A percentile compares a stretch with the other conserved stretches of the same genome.
Evolutionary conservation across 352 stramenopile species (phyloP).

Genomic region (Globisporangium nagaii): DNA sequence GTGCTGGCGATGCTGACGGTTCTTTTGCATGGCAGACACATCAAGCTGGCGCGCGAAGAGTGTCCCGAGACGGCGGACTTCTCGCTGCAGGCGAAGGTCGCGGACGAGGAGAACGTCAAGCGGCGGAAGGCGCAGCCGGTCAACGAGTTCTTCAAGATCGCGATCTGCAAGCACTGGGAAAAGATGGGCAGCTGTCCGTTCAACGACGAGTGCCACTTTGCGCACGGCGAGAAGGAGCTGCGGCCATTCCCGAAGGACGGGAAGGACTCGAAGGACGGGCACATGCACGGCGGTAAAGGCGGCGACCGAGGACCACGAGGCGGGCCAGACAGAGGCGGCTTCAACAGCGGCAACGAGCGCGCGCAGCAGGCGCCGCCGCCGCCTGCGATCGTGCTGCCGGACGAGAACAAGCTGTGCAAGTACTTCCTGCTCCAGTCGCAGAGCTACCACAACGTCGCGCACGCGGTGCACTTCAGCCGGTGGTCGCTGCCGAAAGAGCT

Average conservation of each 20-base stretch:
- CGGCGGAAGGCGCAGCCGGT: conserved; percentile 81
- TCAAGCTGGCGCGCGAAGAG: conserved; percentile 91
- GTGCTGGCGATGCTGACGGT: background rate
- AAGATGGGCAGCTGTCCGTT: conserved; percentile 95
- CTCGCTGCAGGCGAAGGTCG: conserved; percentile 87
- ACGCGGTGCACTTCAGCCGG: conserved; percentile 67
- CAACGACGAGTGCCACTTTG: conserved; percentile 96
- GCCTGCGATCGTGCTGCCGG: conserved; percentile 35
- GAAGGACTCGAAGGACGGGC: conserved; percentile 34
- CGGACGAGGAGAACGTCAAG: conserved; percentile 88
- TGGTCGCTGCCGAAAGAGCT: conserved; percentile 54
- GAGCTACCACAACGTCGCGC: conserved; percentile 80
- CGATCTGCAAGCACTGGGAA: conserved; percentile 96
- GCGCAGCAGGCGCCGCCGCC: conserved; percentile 4
- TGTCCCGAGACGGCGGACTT: conserved; percentile 93
- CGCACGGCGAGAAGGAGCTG: conserved; percentile 93
- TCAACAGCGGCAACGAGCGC: background rate
- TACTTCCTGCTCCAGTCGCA: conserved; percentile 80
- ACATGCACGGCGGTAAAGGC: conserved; percentile 8
- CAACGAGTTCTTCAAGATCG: conserved; percentile 98
- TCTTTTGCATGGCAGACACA: conserved; percentile 59
- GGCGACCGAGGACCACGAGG: conserved; percentile 10
- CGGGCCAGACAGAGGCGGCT: background rate
- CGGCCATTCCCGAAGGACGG: conserved; percentile 80
- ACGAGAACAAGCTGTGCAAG: conserved; percentile 71